These are phyloP conservation scores for Metarhizium humberi DNA, from an alignment of 2,329 filamentous ascomycete species.

Conservation along the genomic window DNA sequence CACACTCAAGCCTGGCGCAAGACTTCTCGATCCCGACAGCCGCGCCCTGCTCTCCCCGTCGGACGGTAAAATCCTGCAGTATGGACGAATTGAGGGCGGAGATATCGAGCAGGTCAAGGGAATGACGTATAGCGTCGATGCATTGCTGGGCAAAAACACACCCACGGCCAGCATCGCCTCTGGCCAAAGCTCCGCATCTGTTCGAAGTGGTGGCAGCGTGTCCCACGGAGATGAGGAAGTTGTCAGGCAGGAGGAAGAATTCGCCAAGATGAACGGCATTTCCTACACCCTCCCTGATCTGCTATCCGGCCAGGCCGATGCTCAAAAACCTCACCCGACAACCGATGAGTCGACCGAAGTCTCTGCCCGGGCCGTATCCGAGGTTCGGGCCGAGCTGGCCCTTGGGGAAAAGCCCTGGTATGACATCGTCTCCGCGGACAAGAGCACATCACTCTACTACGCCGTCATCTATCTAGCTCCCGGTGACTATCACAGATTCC, in stretches of 20 bases:
- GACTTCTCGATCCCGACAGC: constrained; percentile 73
- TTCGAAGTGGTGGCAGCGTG: constrained; percentile 16
- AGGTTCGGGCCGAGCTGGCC: constrained; percentile 77
- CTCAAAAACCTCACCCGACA: constrained; percentile 38
- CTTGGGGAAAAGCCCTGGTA: constrained; percentile 64
- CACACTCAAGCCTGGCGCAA: constrained; percentile 76
- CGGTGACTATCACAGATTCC: constrained; percentile 97
- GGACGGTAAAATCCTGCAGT: constrained; percentile 86
- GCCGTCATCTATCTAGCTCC: constrained; percentile 92
- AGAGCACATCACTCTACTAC: constrained; percentile 75
- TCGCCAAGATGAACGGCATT: constrained; percentile 89
- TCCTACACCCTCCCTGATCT: constrained; percentile 86
- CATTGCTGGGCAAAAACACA: constrained; percentile 65
- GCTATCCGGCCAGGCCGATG: constrained; percentile 58
- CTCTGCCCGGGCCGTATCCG: constrained; percentile 63
- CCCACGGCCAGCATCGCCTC: constrained; percentile 42
- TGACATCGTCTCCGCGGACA: constrained; percentile 50
- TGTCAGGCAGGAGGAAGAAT: constrained; percentile 79
- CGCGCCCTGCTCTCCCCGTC: constrained; percentile 79
- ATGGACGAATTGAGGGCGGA: constrained; percentile 81
- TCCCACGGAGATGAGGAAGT: constrained; percentile 49
- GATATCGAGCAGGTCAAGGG: constrained; percentile 98
- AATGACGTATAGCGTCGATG: constrained; percentile 94
- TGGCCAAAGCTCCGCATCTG: constrained; percentile 12
- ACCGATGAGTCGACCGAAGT: constrained; percentile 62